phyloP scores from a whole-genome alignment of 208 protist species.

The Crithidia sp. region DNA sequence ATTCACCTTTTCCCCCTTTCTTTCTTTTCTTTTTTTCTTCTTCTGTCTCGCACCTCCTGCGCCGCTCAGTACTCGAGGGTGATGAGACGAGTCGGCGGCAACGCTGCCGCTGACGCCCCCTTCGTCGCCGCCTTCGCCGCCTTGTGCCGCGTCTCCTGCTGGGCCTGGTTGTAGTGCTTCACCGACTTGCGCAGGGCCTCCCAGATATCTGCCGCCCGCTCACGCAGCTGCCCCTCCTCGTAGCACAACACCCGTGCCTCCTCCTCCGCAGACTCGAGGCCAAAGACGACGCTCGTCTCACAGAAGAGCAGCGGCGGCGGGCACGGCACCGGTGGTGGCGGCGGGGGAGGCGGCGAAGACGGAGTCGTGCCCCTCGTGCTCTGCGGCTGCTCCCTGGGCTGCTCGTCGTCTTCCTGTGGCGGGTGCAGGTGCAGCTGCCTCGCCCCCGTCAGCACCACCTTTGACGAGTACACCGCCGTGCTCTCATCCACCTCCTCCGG shows the following conservation, averaged over 20 bases:
- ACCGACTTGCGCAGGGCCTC: constrained; percentile 42
- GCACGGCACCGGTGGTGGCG: background rate
- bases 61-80: constrained; percentile 8
- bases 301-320: constrained; percentile 21
- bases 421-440: background rate
- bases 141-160: constrained; percentile 23
- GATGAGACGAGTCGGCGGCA: constrained; percentile 17
- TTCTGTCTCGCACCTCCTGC: background rate
- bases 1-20: background rate
- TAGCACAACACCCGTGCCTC: constrained; percentile 38
- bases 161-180: constrained; percentile 46
- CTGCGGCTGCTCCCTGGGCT: constrained; percentile 4
- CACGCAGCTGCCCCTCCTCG: constrained; percentile 36
- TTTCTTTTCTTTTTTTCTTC: constrained; percentile 4
- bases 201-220: constrained; percentile 50
- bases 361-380: background rate
- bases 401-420: background rate
- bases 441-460: background rate
- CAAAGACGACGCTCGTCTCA: constrained; percentile 30
- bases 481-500: background rate
- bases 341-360: constrained; percentile 8
- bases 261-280: constrained; percentile 41
- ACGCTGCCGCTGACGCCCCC: constrained; percentile 3
- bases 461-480: constrained; percentile 11
- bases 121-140: constrained; percentile 19